Evolutionary conservation across 176 grass and related monocot species (phyloP), one percentile per base, ranked within the genome.

Genomic region (Chrysopogon serrulatus): DNA sequence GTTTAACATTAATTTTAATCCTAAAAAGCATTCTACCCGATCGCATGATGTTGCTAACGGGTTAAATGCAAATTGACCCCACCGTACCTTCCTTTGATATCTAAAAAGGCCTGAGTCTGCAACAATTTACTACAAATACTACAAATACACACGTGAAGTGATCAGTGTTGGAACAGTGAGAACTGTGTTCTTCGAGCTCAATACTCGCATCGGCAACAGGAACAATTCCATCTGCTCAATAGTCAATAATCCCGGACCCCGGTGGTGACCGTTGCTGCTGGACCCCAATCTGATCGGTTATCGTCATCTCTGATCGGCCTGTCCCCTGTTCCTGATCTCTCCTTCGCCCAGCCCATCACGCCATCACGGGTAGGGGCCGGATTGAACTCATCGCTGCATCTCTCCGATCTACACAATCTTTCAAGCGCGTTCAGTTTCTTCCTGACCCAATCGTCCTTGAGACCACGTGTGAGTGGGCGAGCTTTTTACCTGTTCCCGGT

Each of bases 341-440:
- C 36, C 78, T 42, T 35, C 13, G 59, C 16, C 56, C 56, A 60
- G 59, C 16, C 56, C 56, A 60, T 60, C 54, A 12, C 23, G 54
- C 42, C 63, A 31, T 64, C 78, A 30, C 18, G 44, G 59, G 83
- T 48, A 82, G 88, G 83, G 88, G 64, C 88, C 56, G 78, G 83
- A 21, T 27, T 16, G 32, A 27, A 62, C 81, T 10, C 71, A 4
- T 2, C 24, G 5, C 61, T 35, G 21, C 11, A 35, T 26, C 30
- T 15, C 47, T 16, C 18, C 2, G 18, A 64, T 71, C 64, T 24
- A 3, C 8, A 15, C 26, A 8, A 24, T 67, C 30, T 67, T 76
- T 28, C 62, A 48, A 24, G 19, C 23, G 45, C 2, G 51, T 34
- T 33, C 39, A 44, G 40, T 16, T 64, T 5, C 26, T 18, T 56